A percentile compares a stretch with the other conserved stretches of the same genome.
These are phyloP conservation scores for Cavenderia fasciculata DNA, from an alignment of 78 protist species.

Conservation along the genomic window DNA sequence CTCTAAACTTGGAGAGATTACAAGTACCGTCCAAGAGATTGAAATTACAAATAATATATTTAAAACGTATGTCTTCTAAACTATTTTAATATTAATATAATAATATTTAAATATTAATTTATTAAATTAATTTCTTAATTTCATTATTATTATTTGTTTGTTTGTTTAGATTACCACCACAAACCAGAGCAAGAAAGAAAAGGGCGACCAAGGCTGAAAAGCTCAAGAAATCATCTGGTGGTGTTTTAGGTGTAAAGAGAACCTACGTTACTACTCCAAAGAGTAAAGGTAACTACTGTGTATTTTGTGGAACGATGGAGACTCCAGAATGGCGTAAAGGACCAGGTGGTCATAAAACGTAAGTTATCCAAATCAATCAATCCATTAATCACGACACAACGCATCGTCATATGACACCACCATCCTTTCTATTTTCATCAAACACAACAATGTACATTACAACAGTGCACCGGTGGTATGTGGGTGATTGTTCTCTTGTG, in stretches of 20 bases:
- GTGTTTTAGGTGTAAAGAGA: slow-evolving; percentile 40
- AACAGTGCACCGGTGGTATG: too few species aligned
- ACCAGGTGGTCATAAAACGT: slow-evolving; percentile 60
- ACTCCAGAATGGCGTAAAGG: slow-evolving; percentile 84
- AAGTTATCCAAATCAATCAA: slow-evolving; percentile 5
- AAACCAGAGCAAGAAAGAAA: slow-evolving; percentile 69
- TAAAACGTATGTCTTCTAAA: slow-evolving; percentile 33
- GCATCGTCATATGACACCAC: slow-evolving; percentile 3
- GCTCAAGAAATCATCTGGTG: neutral
- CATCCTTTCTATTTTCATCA: too few species aligned
- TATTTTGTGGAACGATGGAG: slow-evolving; percentile 24
- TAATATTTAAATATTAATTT: too few species aligned
- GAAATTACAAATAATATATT: slow-evolving; percentile 44
- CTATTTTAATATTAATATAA: too few species aligned
- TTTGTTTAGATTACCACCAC: slow-evolving; percentile 67
- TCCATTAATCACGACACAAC: neutral
- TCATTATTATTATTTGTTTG: neutral
- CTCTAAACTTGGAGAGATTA: slow-evolving; percentile 28
- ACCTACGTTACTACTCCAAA: slow-evolving; percentile 66
- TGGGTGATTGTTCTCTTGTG: too few species aligned
- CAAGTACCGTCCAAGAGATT: slow-evolving; percentile 40
- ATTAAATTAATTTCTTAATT: neutral
- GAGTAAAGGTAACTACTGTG: slow-evolving; percentile 36
- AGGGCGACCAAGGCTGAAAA: slow-evolving; percentile 72
- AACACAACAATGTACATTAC: too few species aligned